Evolutionary conservation across 257 asterid genomes (phyloP).

Genomic region (Nicotiana noctiflora): DNA sequence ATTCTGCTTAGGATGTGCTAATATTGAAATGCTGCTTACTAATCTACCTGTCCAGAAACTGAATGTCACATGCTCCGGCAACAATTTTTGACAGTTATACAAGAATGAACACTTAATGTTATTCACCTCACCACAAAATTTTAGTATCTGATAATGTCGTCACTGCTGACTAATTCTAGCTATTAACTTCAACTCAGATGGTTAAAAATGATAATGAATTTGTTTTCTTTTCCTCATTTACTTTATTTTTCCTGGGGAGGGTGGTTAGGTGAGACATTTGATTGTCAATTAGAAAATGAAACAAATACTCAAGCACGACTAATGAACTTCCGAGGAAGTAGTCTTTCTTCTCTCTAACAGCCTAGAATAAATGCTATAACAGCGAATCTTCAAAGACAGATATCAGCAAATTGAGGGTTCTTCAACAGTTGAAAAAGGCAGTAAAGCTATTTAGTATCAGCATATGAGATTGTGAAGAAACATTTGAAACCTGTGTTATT

Average conservation of each 20-base stretch:
- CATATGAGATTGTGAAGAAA: not conserved
- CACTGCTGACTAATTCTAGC: not conserved
- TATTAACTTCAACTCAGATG: not conserved
- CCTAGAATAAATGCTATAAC: not conserved
- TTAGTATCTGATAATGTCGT: not conserved
- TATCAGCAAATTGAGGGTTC: not conserved
- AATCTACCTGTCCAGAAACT: not conserved
- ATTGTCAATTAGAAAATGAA: not conserved
- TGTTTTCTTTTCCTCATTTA: not conserved
- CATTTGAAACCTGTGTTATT: slow-evolving; percentile 46
- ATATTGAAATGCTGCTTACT: not conserved
- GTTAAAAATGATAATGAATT: not conserved
- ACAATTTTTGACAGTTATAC: no score
- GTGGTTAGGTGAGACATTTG: not conserved
- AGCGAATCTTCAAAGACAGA: not conserved
- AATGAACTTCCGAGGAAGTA: not conserved
- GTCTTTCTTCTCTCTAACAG: not conserved
- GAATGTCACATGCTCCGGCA: not conserved
- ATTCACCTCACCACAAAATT: not conserved
- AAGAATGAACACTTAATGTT: no score
- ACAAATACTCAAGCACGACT: not conserved
- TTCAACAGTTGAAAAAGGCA: not conserved
- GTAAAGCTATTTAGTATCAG: not conserved
- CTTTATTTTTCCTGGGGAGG: not conserved
- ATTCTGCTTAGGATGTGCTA: not conserved